Percentiles rank a stretch among this genome's conserved stretches.
phyloP scores from a whole-genome alignment of 352 stramenopile genomes.

The Globisporangium cystogenes region DNA sequence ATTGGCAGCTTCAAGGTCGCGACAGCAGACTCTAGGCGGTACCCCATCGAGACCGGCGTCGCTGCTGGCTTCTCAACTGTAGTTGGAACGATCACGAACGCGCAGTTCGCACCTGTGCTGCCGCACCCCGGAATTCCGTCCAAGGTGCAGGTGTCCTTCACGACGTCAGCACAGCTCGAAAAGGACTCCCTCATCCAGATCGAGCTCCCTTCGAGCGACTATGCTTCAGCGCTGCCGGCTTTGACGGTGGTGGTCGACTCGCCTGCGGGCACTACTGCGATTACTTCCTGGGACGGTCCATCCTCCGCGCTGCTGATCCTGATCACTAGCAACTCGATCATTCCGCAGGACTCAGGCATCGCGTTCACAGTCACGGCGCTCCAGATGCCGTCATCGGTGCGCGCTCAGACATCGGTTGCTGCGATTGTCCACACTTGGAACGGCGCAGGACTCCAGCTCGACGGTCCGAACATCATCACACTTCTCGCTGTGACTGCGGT shows the following conservation, averaged over 20 bases:
- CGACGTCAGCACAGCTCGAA: constrained; percentile 33
- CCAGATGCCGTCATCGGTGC: constrained; percentile 41
- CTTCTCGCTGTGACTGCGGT: constrained; percentile 36
- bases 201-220: constrained; percentile 32
- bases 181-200: constrained; percentile 34
- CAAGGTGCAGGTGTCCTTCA: constrained; percentile 37
- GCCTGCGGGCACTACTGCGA: constrained; percentile 18
- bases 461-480: constrained; percentile 24
- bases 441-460: constrained; percentile 25
- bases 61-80: constrained; percentile 23
- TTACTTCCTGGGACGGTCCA: constrained; percentile 28
- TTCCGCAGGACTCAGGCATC: constrained; percentile 24
- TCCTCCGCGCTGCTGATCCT: constrained; percentile 30
- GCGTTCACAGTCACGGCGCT: constrained; percentile 33
- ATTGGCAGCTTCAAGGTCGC: constrained; percentile 27
- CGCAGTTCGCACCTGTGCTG: constrained; percentile 21
- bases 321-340: constrained; percentile 21
- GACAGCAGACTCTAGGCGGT: constrained; percentile 31
- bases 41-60: constrained; percentile 23
- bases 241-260: constrained; percentile 22
- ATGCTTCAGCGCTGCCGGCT: constrained; percentile 17
- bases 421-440: constrained; percentile 51
- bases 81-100: constrained; percentile 26
- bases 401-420: constrained; percentile 8
- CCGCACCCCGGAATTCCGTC: constrained; percentile 44